Percentiles rank a stretch among this genome's conserved stretches.
phyloP scores from a whole-genome alignment of 306 rosid species.

The Cucurbita pepo region DNA sequence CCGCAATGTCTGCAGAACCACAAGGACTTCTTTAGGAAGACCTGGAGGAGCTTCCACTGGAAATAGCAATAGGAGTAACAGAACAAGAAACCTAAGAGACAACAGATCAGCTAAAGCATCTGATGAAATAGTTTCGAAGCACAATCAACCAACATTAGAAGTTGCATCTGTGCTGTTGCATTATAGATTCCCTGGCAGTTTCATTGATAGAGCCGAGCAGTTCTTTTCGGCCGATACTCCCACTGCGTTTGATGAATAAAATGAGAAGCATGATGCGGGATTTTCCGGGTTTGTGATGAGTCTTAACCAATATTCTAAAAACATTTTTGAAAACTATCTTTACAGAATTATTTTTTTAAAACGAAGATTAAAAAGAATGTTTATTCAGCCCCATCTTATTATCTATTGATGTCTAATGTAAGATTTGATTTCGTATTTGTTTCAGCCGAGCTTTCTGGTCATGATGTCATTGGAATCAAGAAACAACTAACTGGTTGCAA shows the following conservation, averaged over 20 bases:
- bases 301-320: background rate
- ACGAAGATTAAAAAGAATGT: no score
- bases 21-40: slow-evolving; percentile 33
- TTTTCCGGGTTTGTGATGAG: background rate
- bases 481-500: background rate
- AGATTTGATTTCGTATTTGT: background rate
- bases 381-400: background rate
- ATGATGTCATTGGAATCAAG: background rate
- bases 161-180: slow-evolving; percentile 48
- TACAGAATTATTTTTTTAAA: background rate
- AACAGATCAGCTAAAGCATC: slow-evolving; percentile 30
- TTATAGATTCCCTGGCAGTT: slow-evolving; percentile 61
- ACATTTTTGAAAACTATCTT: background rate
- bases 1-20: slow-evolving; percentile 40
- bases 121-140: slow-evolving; percentile 52
- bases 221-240: slow-evolving; percentile 50
- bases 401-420: background rate
- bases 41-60: slow-evolving; percentile 23
- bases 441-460: background rate
- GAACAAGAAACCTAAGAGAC: slow-evolving; percentile 52
- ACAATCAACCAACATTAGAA: slow-evolving; percentile 24
- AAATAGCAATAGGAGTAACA: slow-evolving; percentile 39
- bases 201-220: slow-evolving; percentile 60
- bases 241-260: slow-evolving; percentile 17
- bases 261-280: background rate